Conservation (phyloP, 2,329 filamentous ascomycete genomes). For the Colletotrichum echinochloae region DNA sequence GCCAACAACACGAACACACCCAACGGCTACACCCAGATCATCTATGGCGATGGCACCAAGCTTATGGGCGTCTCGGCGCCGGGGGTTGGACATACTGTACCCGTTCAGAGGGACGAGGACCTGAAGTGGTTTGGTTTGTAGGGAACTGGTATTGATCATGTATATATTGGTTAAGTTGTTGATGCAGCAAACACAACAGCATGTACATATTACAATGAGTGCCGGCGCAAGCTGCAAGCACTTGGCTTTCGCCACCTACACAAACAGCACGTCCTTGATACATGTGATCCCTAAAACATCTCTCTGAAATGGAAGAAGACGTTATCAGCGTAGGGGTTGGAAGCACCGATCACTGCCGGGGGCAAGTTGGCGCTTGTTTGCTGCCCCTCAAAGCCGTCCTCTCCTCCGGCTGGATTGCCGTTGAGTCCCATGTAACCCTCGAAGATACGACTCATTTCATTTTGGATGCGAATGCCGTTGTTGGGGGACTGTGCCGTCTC, state of each 20-base stretch:
- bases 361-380: slow-evolving; percentile 43
- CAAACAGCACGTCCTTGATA: background rate
- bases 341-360: slow-evolving; percentile 40
- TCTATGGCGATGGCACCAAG: slow-evolving; percentile 50
- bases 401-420: slow-evolving; percentile 49
- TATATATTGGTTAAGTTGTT: background rate
- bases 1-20: slow-evolving; percentile 46
- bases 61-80: slow-evolving; percentile 48
- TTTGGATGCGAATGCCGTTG: slow-evolving; percentile 64
- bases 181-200: slow-evolving; percentile 2
- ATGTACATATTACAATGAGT: slow-evolving; percentile 15
- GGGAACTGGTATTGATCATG: background rate
- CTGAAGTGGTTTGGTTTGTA: slow-evolving; percentile 42
- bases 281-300: slow-evolving; percentile 48
- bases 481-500: slow-evolving; percentile 35
- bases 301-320: slow-evolving; percentile 54
- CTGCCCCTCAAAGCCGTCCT: slow-evolving; percentile 44
- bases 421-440: slow-evolving; percentile 54
- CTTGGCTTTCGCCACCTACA: background rate
- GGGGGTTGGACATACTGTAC: slow-evolving; percentile 49
- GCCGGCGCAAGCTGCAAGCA: background rate
- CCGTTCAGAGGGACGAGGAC: slow-evolving; percentile 42
- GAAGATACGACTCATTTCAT: slow-evolving; percentile 64
- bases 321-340: slow-evolving; percentile 44
- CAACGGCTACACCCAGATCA: slow-evolving; percentile 48